Percentiles rank a stretch among this genome's conserved stretches.
These are phyloP conservation scores for Colletotrichum filicis DNA, from an alignment of 2,329 filamentous ascomycete genomes.

Conservation along the genomic window DNA sequence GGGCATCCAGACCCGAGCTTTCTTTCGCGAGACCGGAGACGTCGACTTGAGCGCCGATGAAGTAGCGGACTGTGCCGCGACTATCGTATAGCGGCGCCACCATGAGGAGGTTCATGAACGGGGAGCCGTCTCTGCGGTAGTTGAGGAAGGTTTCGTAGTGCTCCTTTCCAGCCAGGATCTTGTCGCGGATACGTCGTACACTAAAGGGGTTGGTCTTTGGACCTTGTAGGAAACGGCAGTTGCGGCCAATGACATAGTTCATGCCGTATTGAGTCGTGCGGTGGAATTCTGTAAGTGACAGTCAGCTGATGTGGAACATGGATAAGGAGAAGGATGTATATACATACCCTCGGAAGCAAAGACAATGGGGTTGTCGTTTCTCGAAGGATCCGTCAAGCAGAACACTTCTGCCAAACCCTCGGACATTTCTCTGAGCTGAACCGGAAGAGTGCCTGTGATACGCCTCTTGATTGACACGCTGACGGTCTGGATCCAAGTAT, in stretches of 20 bases:
- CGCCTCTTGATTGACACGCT: slow-evolving; percentile 74
- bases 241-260: slow-evolving; percentile 78
- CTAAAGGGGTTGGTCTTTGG: slow-evolving; percentile 75
- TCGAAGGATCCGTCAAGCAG: slow-evolving; percentile 79
- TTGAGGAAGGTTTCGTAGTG: slow-evolving; percentile 81
- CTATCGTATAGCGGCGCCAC: slow-evolving; percentile 77
- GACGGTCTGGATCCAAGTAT: slow-evolving; percentile 76
- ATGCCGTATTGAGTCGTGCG: slow-evolving; percentile 80
- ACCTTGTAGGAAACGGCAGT: slow-evolving; percentile 83
- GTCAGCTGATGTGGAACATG: background rate
- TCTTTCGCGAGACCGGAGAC: slow-evolving; percentile 76
- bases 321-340: fast-evolving
- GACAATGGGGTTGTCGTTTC: slow-evolving; percentile 79
- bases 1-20: slow-evolving; percentile 71
- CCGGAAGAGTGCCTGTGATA: slow-evolving; percentile 74
- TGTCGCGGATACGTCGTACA: slow-evolving; percentile 70
- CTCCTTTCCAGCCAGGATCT: slow-evolving; percentile 71
- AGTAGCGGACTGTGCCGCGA: slow-evolving; percentile 72
- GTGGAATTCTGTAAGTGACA: slow-evolving; percentile 69
- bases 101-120: slow-evolving; percentile 83
- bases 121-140: slow-evolving; percentile 80
- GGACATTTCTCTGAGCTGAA: slow-evolving; percentile 73
- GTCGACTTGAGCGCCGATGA: slow-evolving; percentile 79
- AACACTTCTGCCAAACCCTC: slow-evolving; percentile 83
- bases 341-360: slow-evolving; percentile 77